phyloP scores from a whole-genome alignment of 129 eudicot species.

The Artemisia tridentata region DNA sequence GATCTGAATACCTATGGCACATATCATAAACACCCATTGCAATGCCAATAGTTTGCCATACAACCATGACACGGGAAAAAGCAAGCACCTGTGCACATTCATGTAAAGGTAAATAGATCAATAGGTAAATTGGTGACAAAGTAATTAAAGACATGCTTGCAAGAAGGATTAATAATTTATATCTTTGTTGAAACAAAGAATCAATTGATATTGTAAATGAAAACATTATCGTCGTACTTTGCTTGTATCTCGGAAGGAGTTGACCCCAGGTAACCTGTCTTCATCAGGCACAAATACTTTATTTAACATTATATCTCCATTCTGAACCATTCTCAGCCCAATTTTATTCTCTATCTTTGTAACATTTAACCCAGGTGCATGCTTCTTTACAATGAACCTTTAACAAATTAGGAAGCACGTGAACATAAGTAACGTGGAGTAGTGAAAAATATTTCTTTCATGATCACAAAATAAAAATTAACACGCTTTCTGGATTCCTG shows the following conservation, averaged over 20 bases:
- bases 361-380: conserved; percentile 76
- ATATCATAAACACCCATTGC: conserved; percentile 98
- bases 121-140: not conserved
- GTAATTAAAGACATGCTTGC: too few species aligned
- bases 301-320: conserved; percentile 86
- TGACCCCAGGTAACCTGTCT: conserved; percentile 66
- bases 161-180: too few species aligned
- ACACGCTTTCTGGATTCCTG: too few species aligned
- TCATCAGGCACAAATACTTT: conserved; percentile 90
- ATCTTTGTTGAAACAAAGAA: too few species aligned
- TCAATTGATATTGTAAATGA: too few species aligned
- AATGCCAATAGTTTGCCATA: conserved; percentile 99
- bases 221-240: too few species aligned
- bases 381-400: conserved; percentile 82
- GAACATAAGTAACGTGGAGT: too few species aligned
- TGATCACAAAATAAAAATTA: too few species aligned
- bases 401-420: conserved; percentile 7
- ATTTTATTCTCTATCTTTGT: conserved; percentile 92
- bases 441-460: too few species aligned
- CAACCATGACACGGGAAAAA: conserved; percentile 98
- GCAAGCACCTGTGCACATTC: conserved; percentile 77
- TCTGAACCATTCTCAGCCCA: conserved; percentile 90
- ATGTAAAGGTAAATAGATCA: conserved; percentile 10
- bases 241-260: too few species aligned
- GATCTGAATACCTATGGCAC: conserved; percentile 71